Evolutionary conservation across 768 basidiomycete genomes (phyloP).

Genomic region (Lentinula aciculospora): DNA sequence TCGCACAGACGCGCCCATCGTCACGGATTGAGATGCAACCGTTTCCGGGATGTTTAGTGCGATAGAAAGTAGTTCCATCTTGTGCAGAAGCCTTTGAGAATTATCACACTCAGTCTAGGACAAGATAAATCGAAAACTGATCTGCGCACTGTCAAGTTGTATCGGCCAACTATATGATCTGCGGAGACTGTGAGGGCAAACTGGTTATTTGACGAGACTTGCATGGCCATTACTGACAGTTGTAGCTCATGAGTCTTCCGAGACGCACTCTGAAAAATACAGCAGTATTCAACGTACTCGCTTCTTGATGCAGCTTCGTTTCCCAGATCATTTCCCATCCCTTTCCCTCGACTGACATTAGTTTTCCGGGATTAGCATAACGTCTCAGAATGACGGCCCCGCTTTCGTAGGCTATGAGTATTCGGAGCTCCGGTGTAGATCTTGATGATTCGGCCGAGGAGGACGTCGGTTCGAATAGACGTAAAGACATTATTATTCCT

Average conservation of each 20-base stretch:
- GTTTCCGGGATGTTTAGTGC: constrained; percentile 80
- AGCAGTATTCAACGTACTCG: constrained; percentile 39
- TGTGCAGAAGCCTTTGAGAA: not conserved
- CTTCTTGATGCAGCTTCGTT: constrained; percentile 62
- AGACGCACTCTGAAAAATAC: not conserved
- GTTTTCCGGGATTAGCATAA: constrained; percentile 31
- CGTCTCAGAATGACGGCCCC: constrained; percentile 74
- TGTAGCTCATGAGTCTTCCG: not conserved
- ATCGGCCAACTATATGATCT: constrained; percentile 71
- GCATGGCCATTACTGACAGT: constrained; percentile 77
- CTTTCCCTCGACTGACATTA: constrained; percentile 58
- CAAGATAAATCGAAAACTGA: not conserved
- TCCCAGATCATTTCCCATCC: constrained; percentile 76
- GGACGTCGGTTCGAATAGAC: constrained; percentile 41
- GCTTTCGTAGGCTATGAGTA: constrained; percentile 81
- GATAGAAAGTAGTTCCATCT: constrained; percentile 21
- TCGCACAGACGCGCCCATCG: constrained; percentile 75
- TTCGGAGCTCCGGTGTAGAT: constrained; percentile 38
- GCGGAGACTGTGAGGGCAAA: constrained; percentile 81
- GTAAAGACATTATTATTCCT: constrained; percentile 91
- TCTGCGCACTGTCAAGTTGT: constrained; percentile 44
- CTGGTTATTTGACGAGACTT: constrained; percentile 49
- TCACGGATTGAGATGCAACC: constrained; percentile 67
- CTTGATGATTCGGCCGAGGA: constrained; percentile 25
- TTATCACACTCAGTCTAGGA: not conserved